Evolutionary conservation across 768 basidiomycete species (phyloP).

Genomic region (Albatrellus ellisii): DNA sequence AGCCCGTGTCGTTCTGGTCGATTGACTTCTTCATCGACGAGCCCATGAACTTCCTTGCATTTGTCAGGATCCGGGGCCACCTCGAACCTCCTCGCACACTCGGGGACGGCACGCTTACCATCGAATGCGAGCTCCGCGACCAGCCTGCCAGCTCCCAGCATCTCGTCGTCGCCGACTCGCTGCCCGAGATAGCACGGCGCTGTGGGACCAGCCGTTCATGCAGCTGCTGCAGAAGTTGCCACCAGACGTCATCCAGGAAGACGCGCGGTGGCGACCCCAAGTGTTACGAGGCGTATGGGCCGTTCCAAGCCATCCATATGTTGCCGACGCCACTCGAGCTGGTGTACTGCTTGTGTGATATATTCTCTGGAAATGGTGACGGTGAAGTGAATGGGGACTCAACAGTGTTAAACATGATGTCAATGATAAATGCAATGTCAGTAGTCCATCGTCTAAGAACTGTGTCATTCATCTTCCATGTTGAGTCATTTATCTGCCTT

Average conservation of each 20-base stretch:
- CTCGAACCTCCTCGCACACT: slow-evolving; percentile 40
- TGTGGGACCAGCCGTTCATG: slow-evolving; percentile 9
- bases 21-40: slow-evolving; percentile 33
- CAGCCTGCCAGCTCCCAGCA: slow-evolving; percentile 30
- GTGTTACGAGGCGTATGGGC: too few species aligned
- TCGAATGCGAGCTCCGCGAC: slow-evolving; percentile 24
- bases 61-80: slow-evolving; percentile 24
- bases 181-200: slow-evolving; percentile 22
- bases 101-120: slow-evolving; percentile 40
- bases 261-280: too few species aligned
- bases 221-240: neutral
- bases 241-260: neutral
- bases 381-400: too few species aligned
- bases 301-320: too few species aligned
- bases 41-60: slow-evolving; percentile 15
- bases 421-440: too few species aligned
- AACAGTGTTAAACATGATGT: too few species aligned
- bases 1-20: slow-evolving; percentile 24
- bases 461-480: too few species aligned
- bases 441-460: too few species aligned
- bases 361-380: too few species aligned
- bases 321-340: too few species aligned
- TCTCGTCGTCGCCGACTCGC: slow-evolving; percentile 27
- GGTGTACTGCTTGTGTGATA: too few species aligned
- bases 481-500: too few species aligned